Evolutionary conservation across 2,329 filamentous ascomycete species (phyloP), one percentile per base, ranked within the genome.

Genomic region (Chaetomium sp.): DNA sequence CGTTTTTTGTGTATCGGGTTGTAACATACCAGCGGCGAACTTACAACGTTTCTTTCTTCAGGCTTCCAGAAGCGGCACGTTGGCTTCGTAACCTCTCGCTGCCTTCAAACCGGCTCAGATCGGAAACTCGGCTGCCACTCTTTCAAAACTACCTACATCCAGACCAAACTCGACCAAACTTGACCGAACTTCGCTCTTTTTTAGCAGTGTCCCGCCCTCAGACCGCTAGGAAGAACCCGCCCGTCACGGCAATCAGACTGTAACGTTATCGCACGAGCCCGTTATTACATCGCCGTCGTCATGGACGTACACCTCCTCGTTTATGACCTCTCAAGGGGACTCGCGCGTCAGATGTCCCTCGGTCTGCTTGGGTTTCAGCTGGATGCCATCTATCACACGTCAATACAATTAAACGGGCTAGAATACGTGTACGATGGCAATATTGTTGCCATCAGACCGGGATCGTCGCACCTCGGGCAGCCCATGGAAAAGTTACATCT

Each of bases 311-410:
- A 91, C 72, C 81, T 94, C 31, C 88, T 93, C 64, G 84, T 93
- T 45, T 94, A 94, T 73, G 91, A 94, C 78, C 82, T 94, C 56
- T 93, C 91, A 1, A 77, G 76, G n/a, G 85, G 85, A 23, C 70
- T 87, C 50, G 84, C 84, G 16, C 79, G 81, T 10, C 73, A 86
- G 69, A 79, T 87, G 79, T 86, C 84, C 21, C 76, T 79, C 78
- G 76, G 80, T 66, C 69, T 82, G 62, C 75, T 88, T 10, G 79
- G 84, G 19, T 83, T 86, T 69, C 80, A 84, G 60, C 91, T 97
- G 57, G 94, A 98, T 76, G 95, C 95, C 61, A 87, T 99, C 60
- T 98, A 98, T 71, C 95, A 99, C 76, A 98, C 95, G 0, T 92
- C 93, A 0, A 88, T 99, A 61, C 89, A 97, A 50, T 82, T 98